Evolutionary conservation across 2,329 filamentous ascomycete species (phyloP).

Genomic region (Ophiostoma fasciatum): DNA sequence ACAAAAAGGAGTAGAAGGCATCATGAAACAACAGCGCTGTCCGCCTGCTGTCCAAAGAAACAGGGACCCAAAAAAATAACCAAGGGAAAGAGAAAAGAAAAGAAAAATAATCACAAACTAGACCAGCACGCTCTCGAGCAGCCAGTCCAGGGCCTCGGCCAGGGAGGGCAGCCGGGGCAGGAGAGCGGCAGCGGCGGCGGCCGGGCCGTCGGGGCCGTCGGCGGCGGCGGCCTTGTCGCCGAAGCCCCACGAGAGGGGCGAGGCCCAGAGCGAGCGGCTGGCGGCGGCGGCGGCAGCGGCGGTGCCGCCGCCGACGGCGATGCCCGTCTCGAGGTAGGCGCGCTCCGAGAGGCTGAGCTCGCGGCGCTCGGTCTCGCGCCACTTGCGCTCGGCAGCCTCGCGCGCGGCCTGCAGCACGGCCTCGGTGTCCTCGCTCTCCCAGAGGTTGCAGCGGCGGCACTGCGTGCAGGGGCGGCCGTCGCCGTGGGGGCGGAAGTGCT

Average conservation of each 20-base stretch:
- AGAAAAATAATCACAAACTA: background rate
- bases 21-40: too few relatives aligned
- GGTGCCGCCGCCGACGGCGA: conserved; percentile 17
- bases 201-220: conserved; percentile 3
- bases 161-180: conserved; percentile 9
- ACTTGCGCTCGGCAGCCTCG: conserved; percentile 55
- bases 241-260: background rate
- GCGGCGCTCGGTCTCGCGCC: conserved; percentile 49
- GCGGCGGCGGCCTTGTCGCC: conserved; percentile 1
- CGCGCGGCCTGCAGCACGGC: conserved; percentile 52
- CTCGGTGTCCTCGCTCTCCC: conserved; percentile 61
- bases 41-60: too few relatives aligned
- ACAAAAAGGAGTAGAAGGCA: too few relatives aligned
- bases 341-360: conserved; percentile 40
- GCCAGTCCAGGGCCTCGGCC: conserved; percentile 28
- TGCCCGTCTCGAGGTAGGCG: conserved; percentile 40
- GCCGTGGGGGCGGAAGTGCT: conserved; percentile 77
- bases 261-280: background rate
- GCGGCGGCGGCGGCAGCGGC: background rate
- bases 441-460: conserved; percentile 69
- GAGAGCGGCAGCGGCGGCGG: background rate
- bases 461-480: conserved; percentile 57
- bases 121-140: conserved; percentile 29
- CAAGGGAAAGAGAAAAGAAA: background rate
- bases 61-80: background rate